Base-by-base conservation (phyloP, 352 stramenopile genomes). In the Thalassiosira sp. region DNA sequence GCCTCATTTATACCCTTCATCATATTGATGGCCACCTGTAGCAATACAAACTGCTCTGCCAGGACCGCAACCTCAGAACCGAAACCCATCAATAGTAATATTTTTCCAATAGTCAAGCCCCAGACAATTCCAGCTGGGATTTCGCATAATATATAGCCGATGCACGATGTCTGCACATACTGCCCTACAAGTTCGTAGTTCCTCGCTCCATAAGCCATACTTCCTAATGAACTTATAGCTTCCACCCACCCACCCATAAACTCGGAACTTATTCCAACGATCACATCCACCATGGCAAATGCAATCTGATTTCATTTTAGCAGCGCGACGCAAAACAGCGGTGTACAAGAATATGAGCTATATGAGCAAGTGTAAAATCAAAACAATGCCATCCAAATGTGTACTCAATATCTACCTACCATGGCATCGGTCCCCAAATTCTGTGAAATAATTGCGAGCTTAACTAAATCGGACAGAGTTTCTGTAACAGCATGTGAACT, bases 101-200 rank as follows among this genome's bases (percentile, higher is more conserved):
- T 78, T 22, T 58, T 51, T 11, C 56, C 37, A 43, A 78, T 84
- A 6, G 53, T 58, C 22, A 62, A 51, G 0, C 52, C 51, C 76
- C 76, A 81, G 5, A 84, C 56, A 8, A 70, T 6, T 25, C 40
- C 33, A 3, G 59, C 61, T 8, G 70, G 70, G 56, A 85, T 53
- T 25, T 71, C 25, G 46, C 42, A 69, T 1, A 82, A 27, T 0
- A 75, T 16, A 31, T 70, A 85, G 5, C 60, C 37, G 2, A 81
- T 37, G 11, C 43, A 46, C n/a, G 66, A 42, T 35, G 51, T 49
- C 49, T 85, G 76, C 16, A 81, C 31, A 51, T 82, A 73, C 49
- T 85, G 40, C 35, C 77, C 77, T 3, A 62, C 22, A 45, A 82
- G 66, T n/a, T 76, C 58, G 15, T 80, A 69, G 67, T 85, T 85